Conservation (phyloP, 192 early-diverging fungal species). For the Umbelopsis vinacea region DNA sequence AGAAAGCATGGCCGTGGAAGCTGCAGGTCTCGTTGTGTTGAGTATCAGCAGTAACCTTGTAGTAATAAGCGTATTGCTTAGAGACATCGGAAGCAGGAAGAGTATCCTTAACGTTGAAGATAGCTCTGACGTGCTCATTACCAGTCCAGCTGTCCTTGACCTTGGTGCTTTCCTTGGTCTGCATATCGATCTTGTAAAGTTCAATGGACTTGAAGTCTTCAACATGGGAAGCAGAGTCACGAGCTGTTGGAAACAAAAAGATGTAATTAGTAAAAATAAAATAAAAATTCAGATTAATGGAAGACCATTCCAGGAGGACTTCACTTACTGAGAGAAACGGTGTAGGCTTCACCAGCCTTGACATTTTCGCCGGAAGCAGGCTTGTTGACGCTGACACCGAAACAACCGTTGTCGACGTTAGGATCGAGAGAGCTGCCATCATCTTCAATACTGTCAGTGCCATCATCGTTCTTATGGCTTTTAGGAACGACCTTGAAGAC, state of each 20-base stretch:
- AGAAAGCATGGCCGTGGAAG: slow-evolving; percentile 43
- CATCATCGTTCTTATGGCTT: slow-evolving; percentile 33
- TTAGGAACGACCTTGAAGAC: slow-evolving; percentile 33
- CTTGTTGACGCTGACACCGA: slow-evolving; percentile 30
- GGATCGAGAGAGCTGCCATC: slow-evolving; percentile 16
- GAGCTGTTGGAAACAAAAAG: slow-evolving; percentile 16
- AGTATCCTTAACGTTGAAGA: slow-evolving; percentile 41
- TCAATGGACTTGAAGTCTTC: slow-evolving; percentile 25
- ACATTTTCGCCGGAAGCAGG: slow-evolving; percentile 26
- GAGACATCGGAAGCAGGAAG: slow-evolving; percentile 11
- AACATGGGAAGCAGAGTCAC: slow-evolving; percentile 41
- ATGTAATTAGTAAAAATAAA: neutral
- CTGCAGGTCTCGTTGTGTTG: slow-evolving; percentile 37
- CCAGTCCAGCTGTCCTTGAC: slow-evolving; percentile 35
- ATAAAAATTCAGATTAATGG: too few relatives aligned
- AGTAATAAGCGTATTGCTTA: slow-evolving; percentile 28
- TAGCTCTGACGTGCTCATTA: slow-evolving; percentile 25
- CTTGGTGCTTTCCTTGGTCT: slow-evolving; percentile 24
- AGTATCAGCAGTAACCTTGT: slow-evolving; percentile 35
- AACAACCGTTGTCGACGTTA: slow-evolving; percentile 41
- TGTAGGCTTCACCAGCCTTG: neutral
- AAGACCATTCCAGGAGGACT: neutral
- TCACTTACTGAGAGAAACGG: slow-evolving; percentile 27
- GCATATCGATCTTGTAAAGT: slow-evolving; percentile 32
- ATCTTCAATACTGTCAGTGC: slow-evolving; percentile 12